Conservation (phyloP, 2,329 filamentous ascomycete species). For the Alternaria incomplexa region DNA sequence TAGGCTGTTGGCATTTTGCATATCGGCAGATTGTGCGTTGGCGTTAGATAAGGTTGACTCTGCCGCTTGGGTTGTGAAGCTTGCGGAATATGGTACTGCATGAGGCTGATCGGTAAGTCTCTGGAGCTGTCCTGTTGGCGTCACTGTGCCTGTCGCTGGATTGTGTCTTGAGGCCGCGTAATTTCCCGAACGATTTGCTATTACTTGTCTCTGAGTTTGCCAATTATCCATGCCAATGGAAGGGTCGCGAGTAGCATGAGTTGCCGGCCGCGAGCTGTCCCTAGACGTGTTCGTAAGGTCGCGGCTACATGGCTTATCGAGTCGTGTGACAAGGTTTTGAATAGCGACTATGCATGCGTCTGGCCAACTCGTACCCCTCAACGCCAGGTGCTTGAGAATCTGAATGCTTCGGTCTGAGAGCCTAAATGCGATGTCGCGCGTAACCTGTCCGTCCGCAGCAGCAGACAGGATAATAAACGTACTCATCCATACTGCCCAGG, state of each 20-base stretch:
- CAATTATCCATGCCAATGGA: background rate
- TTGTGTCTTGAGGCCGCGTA: background rate
- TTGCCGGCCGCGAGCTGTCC: background rate
- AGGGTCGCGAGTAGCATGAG: background rate
- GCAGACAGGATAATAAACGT: conserved; percentile 30
- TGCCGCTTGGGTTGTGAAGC: background rate
- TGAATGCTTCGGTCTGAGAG: conserved; percentile 25
- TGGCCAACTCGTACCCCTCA: conserved; percentile 35
- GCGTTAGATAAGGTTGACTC: background rate
- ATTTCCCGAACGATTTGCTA: background rate
- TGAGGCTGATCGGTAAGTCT: background rate
- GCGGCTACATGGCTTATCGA: conserved; percentile 15
- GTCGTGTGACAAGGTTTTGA: conserved; percentile 22
- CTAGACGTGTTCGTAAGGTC: conserved; percentile 9
- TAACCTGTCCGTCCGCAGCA: conserved; percentile 26
- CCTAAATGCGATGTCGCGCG: conserved; percentile 21
- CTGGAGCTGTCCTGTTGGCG: background rate
- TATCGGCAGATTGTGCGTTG: background rate
- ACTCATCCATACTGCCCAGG: conserved; percentile 37
- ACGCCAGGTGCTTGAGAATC: conserved; percentile 26
- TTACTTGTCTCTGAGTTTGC: background rate
- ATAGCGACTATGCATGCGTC: conserved; percentile 33
- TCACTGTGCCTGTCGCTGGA: background rate
- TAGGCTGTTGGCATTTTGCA: conserved; percentile 4
- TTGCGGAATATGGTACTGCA: background rate